A percentile compares a stretch with the other conserved stretches of the same genome.
Evolutionary conservation across 2,329 filamentous ascomycete genomes (phyloP).

Genomic region (Penicillium oxalicum): DNA sequence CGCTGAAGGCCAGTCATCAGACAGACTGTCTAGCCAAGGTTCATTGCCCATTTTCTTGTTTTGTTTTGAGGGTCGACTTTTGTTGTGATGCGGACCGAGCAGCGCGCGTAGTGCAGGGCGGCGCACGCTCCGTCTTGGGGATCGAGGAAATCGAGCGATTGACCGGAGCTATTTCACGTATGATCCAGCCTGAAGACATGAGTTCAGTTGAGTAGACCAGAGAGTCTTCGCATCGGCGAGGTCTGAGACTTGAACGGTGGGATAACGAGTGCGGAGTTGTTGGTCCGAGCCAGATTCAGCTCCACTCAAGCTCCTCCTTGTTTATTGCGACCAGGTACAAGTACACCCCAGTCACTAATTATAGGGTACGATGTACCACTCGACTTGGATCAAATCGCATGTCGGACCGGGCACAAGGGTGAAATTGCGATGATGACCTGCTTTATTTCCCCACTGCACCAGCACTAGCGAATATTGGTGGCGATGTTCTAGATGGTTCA

Average conservation of each 20-base stretch:
- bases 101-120: constrained; percentile 10
- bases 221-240: not conserved
- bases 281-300: constrained; percentile 12
- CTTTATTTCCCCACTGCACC: too few species aligned
- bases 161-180: not conserved
- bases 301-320: constrained; percentile 19
- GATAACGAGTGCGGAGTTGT: constrained; percentile 11
- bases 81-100: constrained; percentile 14
- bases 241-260: constrained; percentile 3
- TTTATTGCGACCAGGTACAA: constrained; percentile 3
- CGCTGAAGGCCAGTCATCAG: constrained; percentile 40
- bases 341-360: too few species aligned
- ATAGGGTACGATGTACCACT: too few species aligned
- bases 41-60: constrained; percentile 27
- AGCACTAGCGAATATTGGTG: too few species aligned
- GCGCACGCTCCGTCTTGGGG: constrained; percentile 8
- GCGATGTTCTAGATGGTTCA: too few species aligned
- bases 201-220: not conserved
- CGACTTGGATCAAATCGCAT: too few species aligned
- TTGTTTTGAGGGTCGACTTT: constrained; percentile 1
- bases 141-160: not conserved
- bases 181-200: constrained; percentile 5
- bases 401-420: not conserved
- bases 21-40: constrained; percentile 42
- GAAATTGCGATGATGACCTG: too few species aligned